Conservation (phyloP, 768 basidiomycete species). For the Termitomyces sp. region DNA sequence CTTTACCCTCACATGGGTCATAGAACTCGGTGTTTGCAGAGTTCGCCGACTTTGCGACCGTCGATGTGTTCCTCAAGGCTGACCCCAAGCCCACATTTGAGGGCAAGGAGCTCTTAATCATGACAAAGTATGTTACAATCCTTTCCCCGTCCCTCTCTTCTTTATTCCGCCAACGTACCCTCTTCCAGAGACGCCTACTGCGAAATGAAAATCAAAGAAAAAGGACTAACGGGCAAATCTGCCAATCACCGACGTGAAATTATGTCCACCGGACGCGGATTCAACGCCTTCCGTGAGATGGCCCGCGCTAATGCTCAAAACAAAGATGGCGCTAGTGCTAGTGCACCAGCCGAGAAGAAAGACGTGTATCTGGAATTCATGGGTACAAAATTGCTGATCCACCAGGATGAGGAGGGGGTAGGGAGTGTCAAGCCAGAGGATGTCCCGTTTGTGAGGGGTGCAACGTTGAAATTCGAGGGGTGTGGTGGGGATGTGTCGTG, state of each 20-base stretch:
- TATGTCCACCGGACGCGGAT: slow-evolving; percentile 52
- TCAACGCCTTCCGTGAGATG: slow-evolving; percentile 81
- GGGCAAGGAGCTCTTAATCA: slow-evolving; percentile 70
- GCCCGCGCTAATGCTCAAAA: slow-evolving; percentile 26
- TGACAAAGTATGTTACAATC: slow-evolving; percentile 71
- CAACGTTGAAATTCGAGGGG: slow-evolving; percentile 57
- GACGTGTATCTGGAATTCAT: slow-evolving; percentile 75
- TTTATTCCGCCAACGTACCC: no score
- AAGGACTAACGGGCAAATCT: slow-evolving; percentile 77
- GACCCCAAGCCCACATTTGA: slow-evolving; percentile 83
- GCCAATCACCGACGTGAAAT: slow-evolving; percentile 57
- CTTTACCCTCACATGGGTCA: neutral
- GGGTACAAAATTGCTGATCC: slow-evolving; percentile 64
- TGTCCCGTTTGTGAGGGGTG: slow-evolving; percentile 50
- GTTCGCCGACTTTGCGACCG: slow-evolving; percentile 68
- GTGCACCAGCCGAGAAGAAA: slow-evolving; percentile 33
- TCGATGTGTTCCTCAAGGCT: slow-evolving; percentile 72
- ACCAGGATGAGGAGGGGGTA: slow-evolving; percentile 56
- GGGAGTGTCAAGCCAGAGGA: slow-evolving; percentile 63
- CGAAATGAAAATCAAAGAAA: slow-evolving; percentile 95
- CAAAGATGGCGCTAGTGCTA: slow-evolving; percentile 23
- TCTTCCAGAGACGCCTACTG: slow-evolving; percentile 73
- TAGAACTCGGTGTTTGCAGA: slow-evolving; percentile 94
- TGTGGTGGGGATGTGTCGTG: slow-evolving; percentile 48
- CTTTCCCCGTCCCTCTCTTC: neutral